Conservation (phyloP, 306 rosid species). For the Urtica urens region DNA sequence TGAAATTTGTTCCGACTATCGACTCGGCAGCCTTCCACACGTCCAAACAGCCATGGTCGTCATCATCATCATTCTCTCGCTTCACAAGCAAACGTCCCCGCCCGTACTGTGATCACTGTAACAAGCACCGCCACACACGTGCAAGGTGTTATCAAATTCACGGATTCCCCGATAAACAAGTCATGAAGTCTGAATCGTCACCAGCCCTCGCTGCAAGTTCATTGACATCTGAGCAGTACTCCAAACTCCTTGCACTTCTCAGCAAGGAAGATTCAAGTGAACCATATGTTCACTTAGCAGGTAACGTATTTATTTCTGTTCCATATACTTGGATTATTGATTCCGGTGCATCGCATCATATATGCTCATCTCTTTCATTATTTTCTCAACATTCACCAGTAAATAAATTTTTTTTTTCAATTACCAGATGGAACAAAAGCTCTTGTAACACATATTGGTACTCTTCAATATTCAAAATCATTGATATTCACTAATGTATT, state of each 20-base stretch:
- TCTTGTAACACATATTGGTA: slow-evolving; percentile 2
- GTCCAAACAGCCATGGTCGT: slow-evolving; percentile 1
- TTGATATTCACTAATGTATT: neutral
- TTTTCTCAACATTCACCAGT: neutral
- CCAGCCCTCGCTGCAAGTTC: neutral
- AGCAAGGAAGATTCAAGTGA: neutral
- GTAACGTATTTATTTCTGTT: neutral
- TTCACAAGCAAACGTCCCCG: neutral
- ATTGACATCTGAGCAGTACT: slow-evolving; percentile 4
- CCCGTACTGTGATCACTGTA: slow-evolving; percentile 2
- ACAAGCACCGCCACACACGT: slow-evolving; percentile 6
- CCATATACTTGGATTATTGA: neutral
- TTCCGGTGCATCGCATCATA: slow-evolving; percentile 1
- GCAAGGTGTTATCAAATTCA: slow-evolving; percentile 6
- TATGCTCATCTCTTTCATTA: neutral
- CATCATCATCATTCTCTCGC: too few species aligned
- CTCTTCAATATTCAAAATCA: neutral
- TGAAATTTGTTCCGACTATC: neutral
- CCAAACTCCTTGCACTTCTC: slow-evolving; percentile 1
- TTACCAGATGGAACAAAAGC: neutral
- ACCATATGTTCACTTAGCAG: neutral
- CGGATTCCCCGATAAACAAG: neutral
- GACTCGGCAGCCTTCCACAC: neutral
- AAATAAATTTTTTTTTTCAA: neutral
- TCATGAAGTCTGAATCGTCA: neutral